Evolutionary conservation across 1,284 basidiomycete genomes (phyloP).

Genomic region (Trametes pubescens): DNA sequence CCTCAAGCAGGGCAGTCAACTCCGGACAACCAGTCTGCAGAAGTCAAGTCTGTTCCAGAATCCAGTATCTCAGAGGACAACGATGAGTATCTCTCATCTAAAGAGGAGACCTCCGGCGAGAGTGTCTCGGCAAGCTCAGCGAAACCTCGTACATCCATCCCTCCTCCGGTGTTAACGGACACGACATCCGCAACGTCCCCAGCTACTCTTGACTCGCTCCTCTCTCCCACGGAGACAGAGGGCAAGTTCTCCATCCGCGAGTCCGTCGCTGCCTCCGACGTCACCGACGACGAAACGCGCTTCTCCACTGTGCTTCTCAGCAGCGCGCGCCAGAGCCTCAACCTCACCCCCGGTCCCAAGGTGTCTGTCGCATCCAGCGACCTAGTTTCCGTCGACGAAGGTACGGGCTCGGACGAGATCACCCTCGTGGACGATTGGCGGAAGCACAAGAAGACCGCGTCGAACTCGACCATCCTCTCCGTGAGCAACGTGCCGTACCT

Average conservation of each 20-base stretch:
- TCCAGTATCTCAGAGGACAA: neutral
- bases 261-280: constrained; percentile 61
- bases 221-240: constrained; percentile 48
- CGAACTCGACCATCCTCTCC: constrained; percentile 65
- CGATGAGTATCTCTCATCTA: neutral
- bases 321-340: constrained; percentile 44
- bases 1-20: neutral
- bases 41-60: neutral
- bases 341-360: constrained; percentile 33
- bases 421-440: constrained; percentile 33
- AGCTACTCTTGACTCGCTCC: constrained; percentile 47
- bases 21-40: neutral
- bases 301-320: constrained; percentile 64
- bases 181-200: constrained; percentile 8
- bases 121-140: neutral
- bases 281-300: constrained; percentile 68
- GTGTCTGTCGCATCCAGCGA: constrained; percentile 24
- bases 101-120: constrained; percentile 8
- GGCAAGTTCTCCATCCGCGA: constrained; percentile 43
- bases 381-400: constrained; percentile 35
- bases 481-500: constrained; percentile 59
- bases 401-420: constrained; percentile 33
- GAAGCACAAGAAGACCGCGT: constrained; percentile 68
- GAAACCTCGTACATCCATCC: neutral
- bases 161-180: constrained; percentile 11